phyloP scores from a whole-genome alignment of 345 rosid genomes.

The Sapria himalayana region DNA sequence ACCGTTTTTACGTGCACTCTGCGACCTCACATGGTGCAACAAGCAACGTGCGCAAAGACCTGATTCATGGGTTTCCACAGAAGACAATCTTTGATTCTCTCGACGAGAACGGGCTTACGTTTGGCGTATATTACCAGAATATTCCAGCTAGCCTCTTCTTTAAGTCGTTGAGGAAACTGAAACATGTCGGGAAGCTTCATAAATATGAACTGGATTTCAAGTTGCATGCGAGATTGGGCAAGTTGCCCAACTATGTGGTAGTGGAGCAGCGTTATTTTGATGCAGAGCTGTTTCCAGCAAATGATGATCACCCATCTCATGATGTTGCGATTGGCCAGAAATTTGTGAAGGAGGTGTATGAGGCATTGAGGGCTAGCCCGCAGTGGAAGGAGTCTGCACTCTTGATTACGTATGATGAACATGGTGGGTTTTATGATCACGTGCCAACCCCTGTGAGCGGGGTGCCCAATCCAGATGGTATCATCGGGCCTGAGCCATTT shows the following conservation, averaged over 20 bases:
- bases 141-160: slow-evolving; percentile 87
- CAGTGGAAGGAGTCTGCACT: slow-evolving; percentile 96
- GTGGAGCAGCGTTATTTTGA: slow-evolving; percentile 85
- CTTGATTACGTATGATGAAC: slow-evolving; percentile 83
- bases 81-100: slow-evolving; percentile 79
- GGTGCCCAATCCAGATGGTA: slow-evolving; percentile 91
- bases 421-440: slow-evolving; percentile 94
- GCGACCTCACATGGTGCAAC: slow-evolving; percentile 89
- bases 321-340: slow-evolving; percentile 72
- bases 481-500: slow-evolving; percentile 73
- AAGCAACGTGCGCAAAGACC: slow-evolving; percentile 76
- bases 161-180: slow-evolving; percentile 47
- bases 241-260: slow-evolving; percentile 67
- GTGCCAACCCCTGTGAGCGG: slow-evolving; percentile 65
- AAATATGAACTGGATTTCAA: slow-evolving; percentile 37
- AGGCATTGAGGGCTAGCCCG: slow-evolving; percentile 69
- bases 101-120: slow-evolving; percentile 61
- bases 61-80: slow-evolving; percentile 77
- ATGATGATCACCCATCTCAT: slow-evolving; percentile 94
- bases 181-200: slow-evolving; percentile 52
- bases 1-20: slow-evolving; percentile 90
- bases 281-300: slow-evolving; percentile 41
- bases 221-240: slow-evolving; percentile 46
- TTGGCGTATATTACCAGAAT: slow-evolving; percentile 87
- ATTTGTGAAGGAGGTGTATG: slow-evolving; percentile 91